Percentiles rank a stretch among this genome's conserved stretches.
These are phyloP conservation scores for Trichosporon asahii DNA, from an alignment of 1,284 basidiomycete species.

Conservation along the genomic window DNA sequence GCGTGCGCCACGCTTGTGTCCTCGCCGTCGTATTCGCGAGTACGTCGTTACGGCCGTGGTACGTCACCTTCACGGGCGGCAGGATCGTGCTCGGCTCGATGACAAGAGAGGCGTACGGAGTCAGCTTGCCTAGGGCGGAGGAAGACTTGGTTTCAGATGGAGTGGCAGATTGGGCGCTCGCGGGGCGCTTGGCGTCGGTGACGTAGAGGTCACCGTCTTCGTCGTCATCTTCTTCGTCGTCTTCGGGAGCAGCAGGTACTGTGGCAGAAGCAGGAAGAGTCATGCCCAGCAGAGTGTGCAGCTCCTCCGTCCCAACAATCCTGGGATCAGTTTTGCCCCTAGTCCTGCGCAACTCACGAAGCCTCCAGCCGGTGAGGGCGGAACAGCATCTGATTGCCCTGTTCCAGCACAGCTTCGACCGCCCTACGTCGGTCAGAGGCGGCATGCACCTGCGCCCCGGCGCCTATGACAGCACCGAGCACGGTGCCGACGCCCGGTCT, in stretches of 20 bases:
- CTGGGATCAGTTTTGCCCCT: neutral
- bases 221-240: neutral
- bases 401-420: neutral
- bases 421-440: neutral
- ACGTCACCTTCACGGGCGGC: neutral
- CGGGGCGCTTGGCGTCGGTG: neutral
- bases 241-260: neutral
- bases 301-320: neutral
- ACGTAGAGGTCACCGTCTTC: neutral
- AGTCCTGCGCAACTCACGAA: neutral
- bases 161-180: neutral
- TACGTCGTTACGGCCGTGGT: neutral
- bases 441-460: neutral
- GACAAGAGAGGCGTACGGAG: neutral
- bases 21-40: neutral
- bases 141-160: no score
- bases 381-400: neutral
- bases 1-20: neutral
- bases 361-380: neutral
- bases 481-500: neutral
- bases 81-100: neutral
- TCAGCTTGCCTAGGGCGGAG: neutral
- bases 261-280: neutral
- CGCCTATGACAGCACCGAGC: neutral
- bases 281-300: neutral